Evolutionary conservation across 257 asterid genomes (phyloP).

Genomic region (Solanum bulbocastanum): DNA sequence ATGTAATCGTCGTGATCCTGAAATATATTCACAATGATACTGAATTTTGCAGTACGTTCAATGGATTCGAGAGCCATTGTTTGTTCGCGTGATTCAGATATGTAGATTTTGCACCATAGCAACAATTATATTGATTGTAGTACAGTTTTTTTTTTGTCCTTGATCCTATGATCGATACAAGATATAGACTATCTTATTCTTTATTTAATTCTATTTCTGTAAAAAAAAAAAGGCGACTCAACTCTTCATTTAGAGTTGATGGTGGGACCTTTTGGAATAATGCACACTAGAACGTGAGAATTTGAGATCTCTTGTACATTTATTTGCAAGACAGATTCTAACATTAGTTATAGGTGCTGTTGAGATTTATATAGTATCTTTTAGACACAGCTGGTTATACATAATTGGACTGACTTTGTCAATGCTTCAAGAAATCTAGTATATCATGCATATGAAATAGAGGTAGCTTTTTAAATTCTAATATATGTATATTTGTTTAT

Average conservation of each 20-base stretch:
- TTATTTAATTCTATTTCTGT: background rate
- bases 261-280: too few species aligned
- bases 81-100: constrained; percentile 36
- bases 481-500: too few species aligned
- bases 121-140: constrained; percentile 30
- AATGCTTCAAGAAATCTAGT: background rate
- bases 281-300: background rate
- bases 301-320: background rate
- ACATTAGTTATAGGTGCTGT: background rate
- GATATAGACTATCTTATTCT: too few species aligned
- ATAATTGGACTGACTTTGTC: background rate
- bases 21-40: constrained; percentile 37
- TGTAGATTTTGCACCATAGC: constrained; percentile 40
- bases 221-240: background rate
- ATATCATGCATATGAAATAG: background rate
- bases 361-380: background rate
- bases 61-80: constrained; percentile 36
- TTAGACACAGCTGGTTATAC: background rate
- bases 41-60: constrained; percentile 32
- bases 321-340: background rate
- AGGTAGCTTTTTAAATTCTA: background rate
- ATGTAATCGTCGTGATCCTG: constrained; percentile 31
- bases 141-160: constrained; percentile 31
- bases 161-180: background rate
- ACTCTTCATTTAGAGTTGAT: background rate